Evolutionary conservation across 768 basidiomycete species (phyloP), one percentile per base, ranked within the genome.

Genomic region (Rhizopogon rudus): DNA sequence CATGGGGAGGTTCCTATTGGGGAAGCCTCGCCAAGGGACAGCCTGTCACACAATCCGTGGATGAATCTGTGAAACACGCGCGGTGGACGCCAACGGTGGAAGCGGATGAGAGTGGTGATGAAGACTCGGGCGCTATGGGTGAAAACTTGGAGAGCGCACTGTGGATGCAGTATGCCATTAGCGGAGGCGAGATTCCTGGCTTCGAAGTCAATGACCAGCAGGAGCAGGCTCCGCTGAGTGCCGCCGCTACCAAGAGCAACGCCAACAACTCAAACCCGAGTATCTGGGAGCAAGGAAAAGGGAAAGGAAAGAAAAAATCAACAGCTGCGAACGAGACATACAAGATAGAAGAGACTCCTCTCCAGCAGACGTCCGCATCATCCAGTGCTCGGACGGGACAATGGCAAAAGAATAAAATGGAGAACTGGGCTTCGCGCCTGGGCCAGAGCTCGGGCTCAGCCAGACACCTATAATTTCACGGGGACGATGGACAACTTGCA

Each of bases 91-190:
- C 68, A 0, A 45, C 54, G 4, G 39, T 55, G 16, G 16, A 16
- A 12, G 57, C 46, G 25, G 65, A 65, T 37, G 62, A 58, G 41
- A 64, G 66, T 0, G 68, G 64, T 2, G 69, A 67, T 1, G 69
- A 56, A 0, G 59, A 43, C 35, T 28, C 46, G 9, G 68, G 50
- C 12, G 66, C 40, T 1, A 54, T 12, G 5, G 66, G 61, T 9
- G 56, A 58, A 2, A 51, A 43, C 1, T 44, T 69, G 52, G 67
- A 42, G 33, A 54, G 55, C 16, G 57, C 54, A 28, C 37, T 71
- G 46, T 69, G 68, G 68, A 58, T 69, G 64, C 65, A 69, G 20
- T 67, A 61, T 6, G 68, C 68, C 5, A 62, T 71, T 55, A 61
- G 58, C 25, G 68, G 68, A 35, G 62, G 56, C 0, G 63, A 67